These are phyloP conservation scores for Claviceps digitariae DNA, from an alignment of 2,329 filamentous ascomycete species.

Conservation along the genomic window DNA sequence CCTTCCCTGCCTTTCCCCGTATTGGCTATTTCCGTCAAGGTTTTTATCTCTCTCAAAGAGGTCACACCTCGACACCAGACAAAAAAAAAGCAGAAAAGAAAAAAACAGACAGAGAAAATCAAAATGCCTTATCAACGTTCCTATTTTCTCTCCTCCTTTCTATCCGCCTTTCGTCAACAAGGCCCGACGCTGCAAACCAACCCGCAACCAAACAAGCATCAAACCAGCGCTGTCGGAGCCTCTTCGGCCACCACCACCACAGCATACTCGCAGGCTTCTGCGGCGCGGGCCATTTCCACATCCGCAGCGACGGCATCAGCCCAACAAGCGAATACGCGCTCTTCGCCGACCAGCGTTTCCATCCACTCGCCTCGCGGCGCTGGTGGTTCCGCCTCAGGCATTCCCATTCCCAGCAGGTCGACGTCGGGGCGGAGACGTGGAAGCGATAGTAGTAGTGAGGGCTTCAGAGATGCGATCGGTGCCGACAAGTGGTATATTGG, in stretches of 20 bases:
- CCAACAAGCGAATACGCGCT: conserved; percentile 13
- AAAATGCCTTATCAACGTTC: conserved; percentile 39
- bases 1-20: too few species aligned
- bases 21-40: too few species aligned
- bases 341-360: conserved; percentile 15
- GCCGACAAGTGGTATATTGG: conserved; percentile 75
- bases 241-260: conserved; percentile 14
- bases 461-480: conserved; percentile 58
- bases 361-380: conserved; percentile 16
- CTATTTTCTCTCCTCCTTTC: conserved; percentile 43
- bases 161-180: conserved; percentile 40
- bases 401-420: conserved; percentile 27
- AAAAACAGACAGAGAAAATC: background rate
- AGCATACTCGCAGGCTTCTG: conserved; percentile 10
- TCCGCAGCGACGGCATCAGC: conserved; percentile 11
- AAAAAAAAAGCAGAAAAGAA: background rate
- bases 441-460: conserved; percentile 63
- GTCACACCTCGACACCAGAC: too few species aligned
- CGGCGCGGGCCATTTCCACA: conserved; percentile 12
- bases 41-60: too few species aligned
- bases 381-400: conserved; percentile 9
- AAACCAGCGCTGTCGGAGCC: conserved; percentile 12
- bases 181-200: conserved; percentile 21
- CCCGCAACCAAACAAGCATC: conserved; percentile 24
- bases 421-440: conserved; percentile 39